phyloP scores from a whole-genome alignment of 331 rosid species.

The Rosa hybrid region DNA sequence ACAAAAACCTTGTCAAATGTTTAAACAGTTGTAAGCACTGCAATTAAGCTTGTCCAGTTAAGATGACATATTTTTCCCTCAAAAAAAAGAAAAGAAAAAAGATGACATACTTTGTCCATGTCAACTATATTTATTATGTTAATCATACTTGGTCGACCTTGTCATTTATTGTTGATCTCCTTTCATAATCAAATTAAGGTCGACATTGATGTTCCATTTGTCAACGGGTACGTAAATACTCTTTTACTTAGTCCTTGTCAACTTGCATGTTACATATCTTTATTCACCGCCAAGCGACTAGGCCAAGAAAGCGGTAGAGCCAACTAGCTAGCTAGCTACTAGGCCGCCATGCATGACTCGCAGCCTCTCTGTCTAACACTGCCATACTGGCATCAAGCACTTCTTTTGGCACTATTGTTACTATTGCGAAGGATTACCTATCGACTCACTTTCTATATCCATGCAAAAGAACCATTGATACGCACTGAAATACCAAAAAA shows the following conservation, averaged over 20 bases:
- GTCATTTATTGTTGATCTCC: too few relatives aligned
- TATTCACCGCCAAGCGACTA: not conserved
- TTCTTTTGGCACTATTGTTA: too few relatives aligned
- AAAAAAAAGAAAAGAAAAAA: too few relatives aligned
- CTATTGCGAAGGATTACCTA: too few relatives aligned
- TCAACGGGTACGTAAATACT: not conserved
- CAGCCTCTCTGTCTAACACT: not conserved
- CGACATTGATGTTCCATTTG: not conserved
- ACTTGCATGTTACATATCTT: not conserved
- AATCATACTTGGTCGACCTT: too few relatives aligned
- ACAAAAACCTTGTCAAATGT: too few relatives aligned
- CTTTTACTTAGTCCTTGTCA: too few relatives aligned
- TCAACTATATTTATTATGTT: not conserved
- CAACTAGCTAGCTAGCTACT: not conserved
- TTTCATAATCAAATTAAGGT: not conserved
- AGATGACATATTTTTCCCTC: not conserved
- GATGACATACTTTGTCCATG: not conserved
- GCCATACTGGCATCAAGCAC: too few relatives aligned
- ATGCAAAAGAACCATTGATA: too few relatives aligned
- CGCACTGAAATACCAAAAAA: too few relatives aligned
- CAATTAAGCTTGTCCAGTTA: not conserved
- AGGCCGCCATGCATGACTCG: not conserved
- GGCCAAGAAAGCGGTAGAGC: not conserved
- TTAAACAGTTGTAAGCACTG: not conserved
- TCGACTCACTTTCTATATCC: too few relatives aligned